Evolutionary conservation across 2,329 filamentous ascomycete species (phyloP), one percentile per base, ranked within the genome.

Genomic region (Emericellopsis atlantica): DNA sequence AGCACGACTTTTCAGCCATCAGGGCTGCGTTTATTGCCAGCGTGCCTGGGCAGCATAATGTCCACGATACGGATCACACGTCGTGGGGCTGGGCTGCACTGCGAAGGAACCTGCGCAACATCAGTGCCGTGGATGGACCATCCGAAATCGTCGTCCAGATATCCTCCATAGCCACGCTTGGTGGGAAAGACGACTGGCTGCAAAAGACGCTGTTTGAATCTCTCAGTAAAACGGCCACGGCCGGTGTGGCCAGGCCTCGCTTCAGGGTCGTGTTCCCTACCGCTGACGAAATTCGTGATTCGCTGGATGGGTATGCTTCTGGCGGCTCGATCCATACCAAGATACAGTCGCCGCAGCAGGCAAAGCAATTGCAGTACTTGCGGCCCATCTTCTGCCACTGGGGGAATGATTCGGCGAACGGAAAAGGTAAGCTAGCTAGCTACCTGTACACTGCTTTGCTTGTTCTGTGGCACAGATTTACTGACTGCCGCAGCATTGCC

Each of bases 251-350:
- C 5, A 46, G 44, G 31, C 70, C 78, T 1, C 65, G 60, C 5
- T 80, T 83, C 59, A 81, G 78, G 39, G 69, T 95, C 32, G 72
- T 95, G 5, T 95, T 90, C 49, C 88, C 88, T 0, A 90, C 86
- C 0, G 67, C 82, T 0, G 72, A 84, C 40, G 86, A 94, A 54
- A 83, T 95, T 43, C 75, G 85, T 14, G 66, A 65, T 33, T 89
- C 81, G 0, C 56, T 94, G 0, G 81, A 88, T 51, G 88, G 88
- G 6, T 94, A 94, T 53, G 58, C 52, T 3, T 85, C 85, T 0
- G 88, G 88, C 0, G 72, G 61, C 2, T 90, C 86, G 0, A 92
- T 95, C 42, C 87, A 94, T 53, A 85, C 79, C 51, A 92, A 87
- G 54, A 75, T 79, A 2, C 73, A 84, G 48, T 84, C 79, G 1